Evolutionary conservation across 1,284 basidiomycete genomes (phyloP), one percentile per base, ranked within the genome.

Genomic region (Tylopilus orsonianus): DNA sequence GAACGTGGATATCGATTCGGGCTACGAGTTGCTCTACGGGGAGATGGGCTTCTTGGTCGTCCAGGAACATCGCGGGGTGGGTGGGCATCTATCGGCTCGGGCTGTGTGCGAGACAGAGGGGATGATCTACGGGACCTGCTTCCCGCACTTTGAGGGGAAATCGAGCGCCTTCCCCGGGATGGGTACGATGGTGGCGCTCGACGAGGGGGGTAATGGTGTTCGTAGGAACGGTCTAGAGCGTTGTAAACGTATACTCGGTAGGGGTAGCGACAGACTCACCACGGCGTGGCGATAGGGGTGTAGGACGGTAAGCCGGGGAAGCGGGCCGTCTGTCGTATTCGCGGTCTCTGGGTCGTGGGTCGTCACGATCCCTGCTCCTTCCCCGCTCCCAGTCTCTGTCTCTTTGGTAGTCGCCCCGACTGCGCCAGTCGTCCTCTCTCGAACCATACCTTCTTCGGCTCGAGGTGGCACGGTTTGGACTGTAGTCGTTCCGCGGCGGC

Each of bases 291-390:
- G 61, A 65, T 33, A 43, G 24, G 24, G 56, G 61, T 36, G 48
- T 46, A 34, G 50, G 49, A 20, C 48, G 52, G 46, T 56, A 56
- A 13, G n/a, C 27, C 7, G 59, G 59, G n/a, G 57, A 54, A 23
- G 34, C 16, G 5, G 41, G 49, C 19, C 58, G 55, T 40, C 62
- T 50, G 12, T 61, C 62, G 3, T 48, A 37, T 7, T 61, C 58
- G 23, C 55, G 48, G 30, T 60, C 61, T 41, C 57, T 50, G 22
- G 44, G 8, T 10, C 61, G 40, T 29, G 39, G 49, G 23, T 61
- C 61, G 10, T 62, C 61, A 12, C 55, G 61, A 16, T 62, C 63
- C 36, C 64, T 7, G 29, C 60, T 66, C 43, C 66, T 53, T 7
- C 44, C 52, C 27, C 56, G 46, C 0, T 65, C 52, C 27, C 54